These are phyloP conservation scores for Irpex sp. DNA, from an alignment of 1,284 basidiomycete species.

Conservation along the genomic window DNA sequence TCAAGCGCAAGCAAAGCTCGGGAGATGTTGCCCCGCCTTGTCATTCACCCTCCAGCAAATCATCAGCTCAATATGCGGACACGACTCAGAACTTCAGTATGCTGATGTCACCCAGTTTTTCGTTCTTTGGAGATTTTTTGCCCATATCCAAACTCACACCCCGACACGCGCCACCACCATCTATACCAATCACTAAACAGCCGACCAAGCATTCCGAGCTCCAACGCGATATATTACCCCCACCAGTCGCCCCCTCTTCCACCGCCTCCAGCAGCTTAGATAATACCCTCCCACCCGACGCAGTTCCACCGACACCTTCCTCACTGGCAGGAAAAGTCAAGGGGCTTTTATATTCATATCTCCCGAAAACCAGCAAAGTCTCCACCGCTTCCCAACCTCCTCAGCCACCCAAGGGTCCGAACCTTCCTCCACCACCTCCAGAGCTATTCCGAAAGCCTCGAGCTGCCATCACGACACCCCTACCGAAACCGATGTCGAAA, in stretches of 20 bases:
- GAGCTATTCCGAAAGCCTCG: conserved; percentile 46
- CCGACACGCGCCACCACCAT: background rate
- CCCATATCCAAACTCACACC: background rate
- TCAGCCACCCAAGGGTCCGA: conserved; percentile 19
- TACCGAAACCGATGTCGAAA: conserved; percentile 41
- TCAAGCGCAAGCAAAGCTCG: conserved; percentile 59
- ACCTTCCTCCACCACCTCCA: conserved; percentile 49
- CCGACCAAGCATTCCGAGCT: background rate
- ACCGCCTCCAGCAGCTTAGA: background rate
- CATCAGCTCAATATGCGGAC: conserved; percentile 41
- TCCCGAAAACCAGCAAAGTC: conserved; percentile 31
- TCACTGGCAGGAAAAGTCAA: conserved; percentile 33
- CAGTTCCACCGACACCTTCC: conserved; percentile 6
- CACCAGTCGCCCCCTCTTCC: background rate
- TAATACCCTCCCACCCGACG: background rate
- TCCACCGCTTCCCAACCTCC: conserved; percentile 12
- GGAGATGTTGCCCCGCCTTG: conserved; percentile 54
- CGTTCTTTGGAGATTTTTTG: background rate
- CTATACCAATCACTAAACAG: background rate
- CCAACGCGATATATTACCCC: background rate
- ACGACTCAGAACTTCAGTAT: conserved; percentile 39
- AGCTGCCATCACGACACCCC: conserved; percentile 56
- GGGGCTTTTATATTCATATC: conserved; percentile 57
- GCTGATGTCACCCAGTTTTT: conserved; percentile 16
- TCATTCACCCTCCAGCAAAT: conserved; percentile 16